Conservation (phyloP, 2,329 filamentous ascomycete genomes). For the Lasiodiplodia theobromae region DNA sequence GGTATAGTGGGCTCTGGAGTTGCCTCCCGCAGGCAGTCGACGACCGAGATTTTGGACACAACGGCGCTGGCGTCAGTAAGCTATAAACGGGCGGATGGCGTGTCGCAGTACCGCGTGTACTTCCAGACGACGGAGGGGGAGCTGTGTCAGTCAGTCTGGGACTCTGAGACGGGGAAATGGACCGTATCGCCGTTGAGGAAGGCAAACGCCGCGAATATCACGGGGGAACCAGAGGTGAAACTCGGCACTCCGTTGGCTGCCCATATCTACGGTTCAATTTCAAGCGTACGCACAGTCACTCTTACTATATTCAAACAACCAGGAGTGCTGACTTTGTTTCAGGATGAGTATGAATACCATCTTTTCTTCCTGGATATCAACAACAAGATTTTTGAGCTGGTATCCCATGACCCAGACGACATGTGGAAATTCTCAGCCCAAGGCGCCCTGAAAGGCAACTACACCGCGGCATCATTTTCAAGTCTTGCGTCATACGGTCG, state of each 20-base stretch:
- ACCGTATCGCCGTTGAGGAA: not conserved
- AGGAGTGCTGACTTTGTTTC: not conserved
- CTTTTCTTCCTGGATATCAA: conserved; percentile 10
- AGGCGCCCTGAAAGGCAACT: conserved; percentile 3
- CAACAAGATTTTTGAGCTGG: not conserved
- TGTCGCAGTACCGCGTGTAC: conserved; percentile 12
- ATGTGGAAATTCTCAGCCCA: not conserved
- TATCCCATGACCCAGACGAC: conserved; percentile 7
- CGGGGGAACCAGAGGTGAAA: conserved; percentile 1
- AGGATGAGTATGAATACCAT: conserved; percentile 20
- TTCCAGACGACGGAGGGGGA: not conserved
- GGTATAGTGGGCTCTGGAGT: not conserved
- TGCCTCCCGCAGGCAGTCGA: not conserved
- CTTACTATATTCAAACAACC: not conserved
- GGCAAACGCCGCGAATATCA: not conserved
- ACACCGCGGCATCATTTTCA: not conserved
- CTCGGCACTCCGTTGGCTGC: conserved; percentile 10
- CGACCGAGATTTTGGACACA: not conserved
- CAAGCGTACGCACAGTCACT: not conserved
- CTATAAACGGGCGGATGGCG: conserved; percentile 18
- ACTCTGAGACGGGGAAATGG: conserved; percentile 6
- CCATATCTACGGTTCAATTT: conserved; percentile 11
- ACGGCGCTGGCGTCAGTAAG: conserved; percentile 17
- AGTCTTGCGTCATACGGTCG: conserved; percentile 12
- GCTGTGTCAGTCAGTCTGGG: conserved; percentile 12